Conservation (phyloP, 2,329 filamentous ascomycete species). For the Penicillium sp. region DNA sequence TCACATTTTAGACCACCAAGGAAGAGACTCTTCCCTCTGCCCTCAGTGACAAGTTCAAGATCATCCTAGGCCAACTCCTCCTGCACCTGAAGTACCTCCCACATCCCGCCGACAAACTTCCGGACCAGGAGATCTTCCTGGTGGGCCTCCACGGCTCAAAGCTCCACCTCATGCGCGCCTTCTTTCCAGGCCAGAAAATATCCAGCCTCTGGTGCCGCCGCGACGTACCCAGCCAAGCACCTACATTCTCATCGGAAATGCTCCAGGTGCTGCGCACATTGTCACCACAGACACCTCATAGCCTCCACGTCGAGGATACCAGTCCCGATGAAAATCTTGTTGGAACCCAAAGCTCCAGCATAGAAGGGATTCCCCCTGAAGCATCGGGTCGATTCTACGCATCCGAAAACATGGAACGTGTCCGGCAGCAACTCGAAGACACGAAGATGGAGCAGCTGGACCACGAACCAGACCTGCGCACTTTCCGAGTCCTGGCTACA, state of each 20-base stretch:
- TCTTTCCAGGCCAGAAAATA: conserved; percentile 27
- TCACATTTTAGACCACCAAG: conserved; percentile 14
- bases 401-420: conserved; percentile 13
- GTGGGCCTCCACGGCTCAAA: conserved; percentile 27
- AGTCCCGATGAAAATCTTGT: neutral
- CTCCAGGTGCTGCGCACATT: neutral
- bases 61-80: conserved; percentile 25
- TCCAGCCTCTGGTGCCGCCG: conserved; percentile 23
- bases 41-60: conserved; percentile 24
- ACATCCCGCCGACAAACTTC: conserved; percentile 22
- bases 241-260: neutral
- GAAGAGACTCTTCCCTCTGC: conserved; percentile 10
- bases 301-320: neutral
- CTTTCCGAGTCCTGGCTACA: conserved; percentile 24
- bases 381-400: conserved; percentile 13
- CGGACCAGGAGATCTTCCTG: conserved; percentile 29
- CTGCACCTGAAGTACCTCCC: conserved; percentile 16
- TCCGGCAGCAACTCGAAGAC: conserved; percentile 17
- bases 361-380: neutral
- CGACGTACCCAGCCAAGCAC: conserved; percentile 4
- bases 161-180: conserved; percentile 26
- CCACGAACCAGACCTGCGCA: conserved; percentile 12
- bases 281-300: neutral
- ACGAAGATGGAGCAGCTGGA: conserved; percentile 11
- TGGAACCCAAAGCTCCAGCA: neutral